Evolutionary conservation across 140 eudicot genomes (phyloP), one percentile per base, ranked within the genome.

Genomic region (Bidens hawaiensis): DNA sequence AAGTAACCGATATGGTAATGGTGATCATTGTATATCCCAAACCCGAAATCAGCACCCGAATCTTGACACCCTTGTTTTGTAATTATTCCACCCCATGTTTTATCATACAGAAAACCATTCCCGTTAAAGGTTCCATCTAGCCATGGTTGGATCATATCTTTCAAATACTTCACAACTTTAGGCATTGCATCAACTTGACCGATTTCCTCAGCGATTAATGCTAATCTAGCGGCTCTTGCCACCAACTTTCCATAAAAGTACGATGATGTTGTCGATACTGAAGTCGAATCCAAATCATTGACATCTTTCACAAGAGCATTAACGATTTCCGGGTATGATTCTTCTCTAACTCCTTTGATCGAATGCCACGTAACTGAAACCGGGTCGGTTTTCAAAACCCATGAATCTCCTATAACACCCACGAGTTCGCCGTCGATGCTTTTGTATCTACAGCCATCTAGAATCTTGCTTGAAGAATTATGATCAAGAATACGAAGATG

Each of bases 381-480:
- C 1, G 97, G 97, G 23, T 87, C 86, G 21, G 75, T 72, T 45
- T 82, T 80, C 71, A 90, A 64, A 31, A 60, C 67, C 97, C 97
- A 90, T 8, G 94, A 81, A 78, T 87, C 86, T 15, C 94, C 97
- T 40, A 69, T 81, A 47, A 90, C 85, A 38, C 97, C 97, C 55
- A 84, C 91, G 36, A 90, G 97, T 13, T 90, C 97, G n/a, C 97
- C 97, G 74, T 90, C 97, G 28, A 90, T 78, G 57, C 94, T 82
- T 6, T 78, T 78, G 76, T 84, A 90, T 76, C 76, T 87, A 17
- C 80, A 78, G 42, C 77, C 82, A 45, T 84, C 84, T 58, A 90
- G 69, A 19, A 87, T 78, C 28, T 66, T 57, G 16, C 34, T 18
- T 8, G 78, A 73, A 40, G 78, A 22, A 41, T 70, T 72, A 45